A percentile compares a stretch with the other conserved stretches of the same genome.
These are phyloP conservation scores for Paramecium caudatum DNA, from an alignment of 73 alveolate genomes.

Conservation along the genomic window DNA sequence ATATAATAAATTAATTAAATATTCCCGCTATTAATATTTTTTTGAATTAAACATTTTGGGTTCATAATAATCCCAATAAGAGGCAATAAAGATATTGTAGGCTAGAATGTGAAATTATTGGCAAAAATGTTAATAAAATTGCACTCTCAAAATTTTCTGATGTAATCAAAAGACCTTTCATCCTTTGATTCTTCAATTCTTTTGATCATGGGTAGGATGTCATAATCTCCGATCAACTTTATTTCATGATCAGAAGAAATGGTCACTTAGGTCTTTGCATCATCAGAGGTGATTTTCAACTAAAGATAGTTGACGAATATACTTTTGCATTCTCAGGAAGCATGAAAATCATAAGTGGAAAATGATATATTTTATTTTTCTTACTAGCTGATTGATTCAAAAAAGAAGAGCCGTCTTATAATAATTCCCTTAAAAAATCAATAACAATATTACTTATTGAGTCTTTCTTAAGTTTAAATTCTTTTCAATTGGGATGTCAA, in stretches of 20 bases:
- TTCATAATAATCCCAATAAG: too few relatives aligned
- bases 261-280: not conserved
- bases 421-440: not conserved
- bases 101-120: too few relatives aligned
- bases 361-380: not conserved
- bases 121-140: too few relatives aligned
- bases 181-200: slow-evolving; percentile 26
- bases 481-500: not conserved
- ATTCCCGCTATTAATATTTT: too few relatives aligned
- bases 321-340: slow-evolving; percentile 11
- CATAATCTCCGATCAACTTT: slow-evolving; percentile 1
- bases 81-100: too few relatives aligned
- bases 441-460: slow-evolving; percentile 7
- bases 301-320: not conserved
- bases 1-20: too few relatives aligned
- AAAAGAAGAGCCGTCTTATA: not conserved
- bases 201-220: slow-evolving; percentile 19
- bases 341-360: slow-evolving; percentile 11
- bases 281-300: not conserved
- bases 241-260: slow-evolving; percentile 19
- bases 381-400: slow-evolving; percentile 1
- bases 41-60: too few relatives aligned
- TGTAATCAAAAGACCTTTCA: too few relatives aligned
- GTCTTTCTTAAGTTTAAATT: not conserved
- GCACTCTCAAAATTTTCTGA: too few relatives aligned